A percentile compares a stretch with the other conserved stretches of the same genome.
These are phyloP conservation scores for Orobanche coerulescens DNA, from an alignment of 257 asterid genomes.

Conservation along the genomic window DNA sequence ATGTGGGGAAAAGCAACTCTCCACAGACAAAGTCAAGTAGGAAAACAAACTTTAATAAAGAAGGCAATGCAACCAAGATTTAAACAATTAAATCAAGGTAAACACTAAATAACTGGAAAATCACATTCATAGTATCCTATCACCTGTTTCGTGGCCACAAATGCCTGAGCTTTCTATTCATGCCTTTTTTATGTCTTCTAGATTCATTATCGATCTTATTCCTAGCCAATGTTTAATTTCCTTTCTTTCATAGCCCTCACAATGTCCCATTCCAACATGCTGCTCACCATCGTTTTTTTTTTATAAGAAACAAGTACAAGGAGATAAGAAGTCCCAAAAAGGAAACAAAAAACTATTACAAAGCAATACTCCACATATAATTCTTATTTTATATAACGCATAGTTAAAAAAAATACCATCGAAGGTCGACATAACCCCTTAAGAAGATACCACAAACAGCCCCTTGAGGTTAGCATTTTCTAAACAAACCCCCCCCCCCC, in stretches of 20 bases:
- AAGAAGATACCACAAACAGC: background rate
- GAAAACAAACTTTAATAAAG: background rate
- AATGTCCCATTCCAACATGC: background rate
- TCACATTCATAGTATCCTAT: background rate
- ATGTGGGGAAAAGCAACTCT: background rate
- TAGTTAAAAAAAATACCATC: background rate
- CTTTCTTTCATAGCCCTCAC: background rate
- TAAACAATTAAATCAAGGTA: background rate
- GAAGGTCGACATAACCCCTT: background rate
- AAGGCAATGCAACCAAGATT: background rate
- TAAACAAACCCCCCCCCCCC: background rate
- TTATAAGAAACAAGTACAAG: too few relatives aligned
- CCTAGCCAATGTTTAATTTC: background rate
- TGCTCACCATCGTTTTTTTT: background rate
- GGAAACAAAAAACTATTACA: too few relatives aligned
- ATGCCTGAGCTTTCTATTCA: constrained; percentile 6
- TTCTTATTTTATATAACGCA: background rate
- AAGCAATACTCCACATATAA: background rate
- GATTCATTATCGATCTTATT: background rate
- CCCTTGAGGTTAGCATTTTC: background rate
- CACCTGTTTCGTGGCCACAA: background rate
- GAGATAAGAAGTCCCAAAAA: too few relatives aligned
- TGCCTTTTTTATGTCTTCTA: background rate
- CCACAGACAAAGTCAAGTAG: background rate
- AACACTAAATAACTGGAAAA: background rate